These are phyloP conservation scores for Salvia hispanica DNA, from an alignment of 257 asterid species.

Conservation along the genomic window DNA sequence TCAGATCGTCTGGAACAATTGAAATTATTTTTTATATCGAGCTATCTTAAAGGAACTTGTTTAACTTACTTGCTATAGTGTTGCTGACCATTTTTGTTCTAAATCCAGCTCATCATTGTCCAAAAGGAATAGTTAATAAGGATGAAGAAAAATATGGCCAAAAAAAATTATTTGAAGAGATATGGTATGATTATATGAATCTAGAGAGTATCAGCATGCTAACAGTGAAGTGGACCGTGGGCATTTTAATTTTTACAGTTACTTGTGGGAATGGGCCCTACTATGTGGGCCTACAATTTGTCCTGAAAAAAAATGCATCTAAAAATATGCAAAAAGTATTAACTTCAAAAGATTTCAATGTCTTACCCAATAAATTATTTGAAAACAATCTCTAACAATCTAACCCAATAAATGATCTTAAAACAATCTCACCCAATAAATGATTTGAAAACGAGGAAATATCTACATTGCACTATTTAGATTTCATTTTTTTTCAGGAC, in stretches of 20 bases:
- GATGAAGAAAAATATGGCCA: constrained; percentile 16
- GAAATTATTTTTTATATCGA: too few species aligned
- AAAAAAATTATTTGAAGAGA: constrained; percentile 12
- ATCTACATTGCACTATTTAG: too few species aligned
- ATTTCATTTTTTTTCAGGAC: too few species aligned
- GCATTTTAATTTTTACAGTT: constrained; percentile 28
- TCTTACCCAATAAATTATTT: too few species aligned
- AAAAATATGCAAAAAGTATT: neutral
- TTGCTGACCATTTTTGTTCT: neutral
- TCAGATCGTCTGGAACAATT: too few species aligned
- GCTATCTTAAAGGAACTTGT: too few species aligned
- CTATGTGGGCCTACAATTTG: too few species aligned
- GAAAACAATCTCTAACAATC: too few species aligned
- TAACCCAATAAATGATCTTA: too few species aligned
- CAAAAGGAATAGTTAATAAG: neutral
- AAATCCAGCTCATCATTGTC: neutral
- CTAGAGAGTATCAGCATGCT: neutral
- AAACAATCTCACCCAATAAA: neutral
- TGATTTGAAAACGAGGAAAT: neutral
- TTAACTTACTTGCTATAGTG: too few species aligned
- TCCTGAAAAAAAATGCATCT: too few species aligned
- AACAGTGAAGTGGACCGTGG: constrained; percentile 35
- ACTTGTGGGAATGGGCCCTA: constrained; percentile 20
- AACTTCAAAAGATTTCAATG: too few species aligned
- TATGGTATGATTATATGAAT: constrained; percentile 32